phyloP scores from a whole-genome alignment of 352 stramenopile species.

The Globisporangium parvum region DNA sequence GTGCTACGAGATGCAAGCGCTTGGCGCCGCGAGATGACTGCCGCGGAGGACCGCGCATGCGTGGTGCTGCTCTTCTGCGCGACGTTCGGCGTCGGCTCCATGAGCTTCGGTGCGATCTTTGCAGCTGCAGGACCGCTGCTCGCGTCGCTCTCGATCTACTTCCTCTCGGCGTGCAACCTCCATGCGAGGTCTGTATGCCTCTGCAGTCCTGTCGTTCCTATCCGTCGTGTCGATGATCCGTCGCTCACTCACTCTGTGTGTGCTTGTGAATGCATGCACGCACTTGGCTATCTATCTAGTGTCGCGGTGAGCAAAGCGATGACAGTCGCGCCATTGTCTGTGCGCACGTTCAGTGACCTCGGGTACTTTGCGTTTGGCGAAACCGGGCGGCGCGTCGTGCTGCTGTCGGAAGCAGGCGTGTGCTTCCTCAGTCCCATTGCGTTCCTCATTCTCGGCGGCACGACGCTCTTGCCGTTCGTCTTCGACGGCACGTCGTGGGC shows the following conservation, averaged over 20 bases:
- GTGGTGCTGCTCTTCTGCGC: conserved; percentile 68
- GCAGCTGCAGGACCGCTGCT: conserved; percentile 46
- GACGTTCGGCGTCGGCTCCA: conserved; percentile 66
- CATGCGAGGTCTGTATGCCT: conserved; percentile 69
- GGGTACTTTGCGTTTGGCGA: conserved; percentile 56
- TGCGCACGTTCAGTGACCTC: conserved; percentile 72
- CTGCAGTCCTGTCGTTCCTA: no score
- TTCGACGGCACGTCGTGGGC: conserved; percentile 10
- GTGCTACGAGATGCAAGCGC: no score
- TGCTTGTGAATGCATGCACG: neutral
- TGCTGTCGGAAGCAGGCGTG: conserved; percentile 47
- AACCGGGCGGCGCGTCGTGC: conserved; percentile 33
- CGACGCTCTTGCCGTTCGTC: conserved; percentile 44
- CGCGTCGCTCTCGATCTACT: conserved; percentile 57
- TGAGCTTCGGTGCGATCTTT: conserved; percentile 69
- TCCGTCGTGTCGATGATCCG: no score
- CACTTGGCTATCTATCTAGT: no score
- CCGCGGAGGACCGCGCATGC: conserved; percentile 47
- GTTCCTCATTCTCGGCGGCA: conserved; percentile 68
- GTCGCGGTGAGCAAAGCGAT: conserved; percentile 59
- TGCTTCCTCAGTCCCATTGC: conserved; percentile 67
- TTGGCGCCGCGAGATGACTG: conserved; percentile 4
- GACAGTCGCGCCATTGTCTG: conserved; percentile 36
- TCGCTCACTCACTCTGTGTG: neutral
- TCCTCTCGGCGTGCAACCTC: conserved; percentile 74